A percentile compares a stretch with the other conserved stretches of the same genome.
Evolutionary conservation across 169 alveolate species (phyloP).

Genomic region (Babesia sp.): DNA sequence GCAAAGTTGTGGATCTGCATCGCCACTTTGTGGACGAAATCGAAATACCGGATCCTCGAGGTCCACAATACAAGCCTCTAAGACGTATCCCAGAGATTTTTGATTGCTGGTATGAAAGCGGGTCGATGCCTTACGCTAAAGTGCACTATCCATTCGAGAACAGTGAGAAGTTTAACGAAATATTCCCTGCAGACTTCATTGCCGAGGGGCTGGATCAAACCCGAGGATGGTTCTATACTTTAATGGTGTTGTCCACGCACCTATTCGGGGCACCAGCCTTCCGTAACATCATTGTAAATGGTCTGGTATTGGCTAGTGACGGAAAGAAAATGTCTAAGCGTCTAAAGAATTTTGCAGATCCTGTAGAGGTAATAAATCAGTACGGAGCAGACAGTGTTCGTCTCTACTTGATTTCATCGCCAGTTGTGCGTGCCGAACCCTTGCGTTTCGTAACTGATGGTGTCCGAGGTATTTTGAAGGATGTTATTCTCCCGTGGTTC

Average conservation of each 20-base stretch:
- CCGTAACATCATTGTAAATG: constrained; percentile 93
- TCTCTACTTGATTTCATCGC: constrained; percentile 92
- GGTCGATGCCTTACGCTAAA: constrained; percentile 98
- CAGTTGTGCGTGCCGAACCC: constrained; percentile 96
- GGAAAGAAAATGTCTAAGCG: constrained; percentile 99
- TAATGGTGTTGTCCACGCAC: constrained; percentile 91
- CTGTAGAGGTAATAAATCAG: constrained; percentile 84
- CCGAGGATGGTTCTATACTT: constrained; percentile 97
- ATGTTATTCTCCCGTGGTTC: constrained; percentile 97
- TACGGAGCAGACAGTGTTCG: constrained; percentile 96
- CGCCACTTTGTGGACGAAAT: constrained; percentile 96
- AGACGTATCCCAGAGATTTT: constrained; percentile 90
- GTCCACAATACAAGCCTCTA: constrained; percentile 88
- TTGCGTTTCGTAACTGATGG: constrained; percentile 91
- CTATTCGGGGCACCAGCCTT: constrained; percentile 90
- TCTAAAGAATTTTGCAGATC: constrained; percentile 96
- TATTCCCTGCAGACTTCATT: constrained; percentile 98
- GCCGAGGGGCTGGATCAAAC: constrained; percentile 99
- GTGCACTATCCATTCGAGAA: constrained; percentile 96
- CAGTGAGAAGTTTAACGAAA: constrained; percentile 84
- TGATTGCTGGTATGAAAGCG: constrained; percentile 99
- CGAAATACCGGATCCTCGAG: constrained; percentile 94
- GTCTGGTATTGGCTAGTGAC: constrained; percentile 93
- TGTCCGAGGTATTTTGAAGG: constrained; percentile 90
- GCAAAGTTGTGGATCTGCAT: constrained; percentile 92